Conservation (phyloP, 2,329 filamentous ascomycete genomes). For the Fusarium agapanthi region DNA sequence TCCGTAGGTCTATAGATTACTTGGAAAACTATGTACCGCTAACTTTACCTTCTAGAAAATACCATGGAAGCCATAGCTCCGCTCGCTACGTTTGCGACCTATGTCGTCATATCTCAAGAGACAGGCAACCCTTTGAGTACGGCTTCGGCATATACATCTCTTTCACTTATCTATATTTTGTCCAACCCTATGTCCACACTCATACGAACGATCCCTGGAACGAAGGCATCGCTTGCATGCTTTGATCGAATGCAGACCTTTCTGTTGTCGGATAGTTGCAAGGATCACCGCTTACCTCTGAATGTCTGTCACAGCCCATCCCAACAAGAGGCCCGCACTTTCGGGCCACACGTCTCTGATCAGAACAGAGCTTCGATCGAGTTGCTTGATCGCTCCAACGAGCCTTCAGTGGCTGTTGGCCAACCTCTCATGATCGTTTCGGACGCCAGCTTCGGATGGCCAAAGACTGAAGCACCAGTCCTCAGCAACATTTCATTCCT, state of each 20-base stretch:
- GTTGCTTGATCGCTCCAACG: background rate
- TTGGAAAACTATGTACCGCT: background rate
- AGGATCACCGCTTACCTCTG: slow-evolving; percentile 10
- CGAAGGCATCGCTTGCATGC: slow-evolving; percentile 2
- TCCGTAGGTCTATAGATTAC: background rate
- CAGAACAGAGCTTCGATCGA: background rate
- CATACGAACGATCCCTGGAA: slow-evolving; percentile 6
- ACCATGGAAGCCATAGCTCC: slow-evolving; percentile 9
- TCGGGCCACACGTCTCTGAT: fast-evolving
- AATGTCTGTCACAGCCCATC: background rate
- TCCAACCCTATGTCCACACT: slow-evolving; percentile 4
- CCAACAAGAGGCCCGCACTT: background rate
- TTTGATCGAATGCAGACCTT: slow-evolving; percentile 10
- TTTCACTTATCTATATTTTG: slow-evolving; percentile 20
- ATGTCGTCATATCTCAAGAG: slow-evolving; percentile 11
- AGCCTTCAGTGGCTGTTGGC: background rate
- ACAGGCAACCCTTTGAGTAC: slow-evolving; percentile 12
- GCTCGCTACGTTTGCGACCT: slow-evolving; percentile 17
- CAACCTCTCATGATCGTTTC: slow-evolving; percentile 6
- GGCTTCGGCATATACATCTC: slow-evolving; percentile 18
- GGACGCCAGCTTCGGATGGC: slow-evolving; percentile 3
- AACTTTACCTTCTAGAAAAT: background rate
- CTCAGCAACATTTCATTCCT: background rate
- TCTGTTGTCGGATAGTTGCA: slow-evolving; percentile 6
- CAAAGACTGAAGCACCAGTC: background rate